A percentile compares a stretch with the other conserved stretches of the same genome.
Conservation (phyloP, 1,139 yeast genomes). For the Pichia sp. region DNA sequence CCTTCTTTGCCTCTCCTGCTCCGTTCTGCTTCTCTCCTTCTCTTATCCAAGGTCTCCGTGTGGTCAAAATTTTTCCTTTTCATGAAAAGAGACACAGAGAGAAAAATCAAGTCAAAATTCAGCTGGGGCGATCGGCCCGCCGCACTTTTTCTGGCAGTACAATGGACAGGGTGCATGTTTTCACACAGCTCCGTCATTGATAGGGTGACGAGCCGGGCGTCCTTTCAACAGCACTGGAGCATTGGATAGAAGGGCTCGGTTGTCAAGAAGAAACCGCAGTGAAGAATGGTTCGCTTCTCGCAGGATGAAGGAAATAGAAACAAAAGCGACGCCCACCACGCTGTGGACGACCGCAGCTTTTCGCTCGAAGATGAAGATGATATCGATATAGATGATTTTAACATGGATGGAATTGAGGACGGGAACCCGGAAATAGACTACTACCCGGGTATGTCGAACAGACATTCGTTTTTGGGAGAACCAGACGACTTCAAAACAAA, state of each 20-base stretch:
- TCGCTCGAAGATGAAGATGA: constrained; percentile 8
- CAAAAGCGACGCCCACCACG: not conserved
- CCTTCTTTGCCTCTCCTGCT: not conserved
- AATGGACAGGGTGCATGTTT: too few species aligned
- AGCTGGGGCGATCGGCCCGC: not conserved
- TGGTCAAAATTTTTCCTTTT: constrained; percentile 1
- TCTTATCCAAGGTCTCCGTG: not conserved
- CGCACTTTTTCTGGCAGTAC: not conserved
- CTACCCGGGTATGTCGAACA: constrained; percentile 14
- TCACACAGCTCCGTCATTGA: too few species aligned
- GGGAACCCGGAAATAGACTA: constrained; percentile 14
- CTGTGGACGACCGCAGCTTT: not conserved
- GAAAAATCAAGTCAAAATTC: not conserved
- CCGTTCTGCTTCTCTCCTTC: not conserved
- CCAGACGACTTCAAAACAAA: constrained; percentile 10
- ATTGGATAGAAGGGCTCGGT: too few species aligned
- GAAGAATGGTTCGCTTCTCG: not conserved
- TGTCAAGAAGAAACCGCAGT: too few species aligned
- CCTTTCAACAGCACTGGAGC: too few species aligned
- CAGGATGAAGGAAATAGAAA: not conserved
- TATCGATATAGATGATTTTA: not conserved
- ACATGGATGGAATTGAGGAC: constrained; percentile 8
- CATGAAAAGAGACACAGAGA: not conserved
- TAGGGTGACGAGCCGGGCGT: too few species aligned
- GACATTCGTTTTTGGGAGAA: constrained; percentile 14